These are phyloP conservation scores for Cystofilobasidium bisporidii DNA, from an alignment of 768 basidiomycete species.

Conservation along the genomic window DNA sequence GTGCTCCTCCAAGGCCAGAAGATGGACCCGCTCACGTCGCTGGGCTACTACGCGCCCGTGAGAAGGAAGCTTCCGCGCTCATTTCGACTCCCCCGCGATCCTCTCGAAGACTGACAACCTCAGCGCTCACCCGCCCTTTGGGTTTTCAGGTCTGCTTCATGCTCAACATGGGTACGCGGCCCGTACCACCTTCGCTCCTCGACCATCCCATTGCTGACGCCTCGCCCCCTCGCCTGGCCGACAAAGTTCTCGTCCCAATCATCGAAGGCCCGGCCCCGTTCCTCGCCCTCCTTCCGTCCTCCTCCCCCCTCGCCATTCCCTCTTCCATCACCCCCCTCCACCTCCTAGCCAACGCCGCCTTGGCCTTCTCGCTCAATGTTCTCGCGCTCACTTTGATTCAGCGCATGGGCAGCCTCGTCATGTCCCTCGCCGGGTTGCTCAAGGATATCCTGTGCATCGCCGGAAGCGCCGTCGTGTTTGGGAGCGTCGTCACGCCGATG, in stretches of 20 bases:
- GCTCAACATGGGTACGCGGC: constrained; percentile 56
- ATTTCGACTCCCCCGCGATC: too few species aligned
- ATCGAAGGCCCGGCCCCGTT: constrained; percentile 87
- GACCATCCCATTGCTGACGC: neutral
- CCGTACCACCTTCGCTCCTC: neutral
- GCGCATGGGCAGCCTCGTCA: constrained; percentile 54
- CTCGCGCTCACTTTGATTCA: constrained; percentile 89
- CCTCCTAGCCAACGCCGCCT: constrained; percentile 68
- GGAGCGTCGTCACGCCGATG: constrained; percentile 63
- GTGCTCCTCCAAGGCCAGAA: constrained; percentile 84
- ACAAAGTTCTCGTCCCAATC: constrained; percentile 61
- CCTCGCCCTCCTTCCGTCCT: constrained; percentile 48
- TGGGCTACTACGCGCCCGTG: constrained; percentile 62
- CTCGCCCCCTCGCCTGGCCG: neutral
- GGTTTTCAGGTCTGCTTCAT: constrained; percentile 59
- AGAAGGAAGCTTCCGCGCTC: too few species aligned
- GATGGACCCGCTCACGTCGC: constrained; percentile 94
- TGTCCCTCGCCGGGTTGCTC: constrained; percentile 89
- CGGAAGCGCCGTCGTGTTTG: constrained; percentile 78
- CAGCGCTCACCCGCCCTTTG: too few species aligned
- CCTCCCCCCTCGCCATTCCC: neutral
- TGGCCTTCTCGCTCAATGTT: constrained; percentile 82
- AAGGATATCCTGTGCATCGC: constrained; percentile 92
- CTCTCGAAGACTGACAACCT: too few species aligned
- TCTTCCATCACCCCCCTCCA: constrained; percentile 53